Evolutionary conservation across 75 land plant species (phyloP).

Genomic region (Cryptomeria japonica): DNA sequence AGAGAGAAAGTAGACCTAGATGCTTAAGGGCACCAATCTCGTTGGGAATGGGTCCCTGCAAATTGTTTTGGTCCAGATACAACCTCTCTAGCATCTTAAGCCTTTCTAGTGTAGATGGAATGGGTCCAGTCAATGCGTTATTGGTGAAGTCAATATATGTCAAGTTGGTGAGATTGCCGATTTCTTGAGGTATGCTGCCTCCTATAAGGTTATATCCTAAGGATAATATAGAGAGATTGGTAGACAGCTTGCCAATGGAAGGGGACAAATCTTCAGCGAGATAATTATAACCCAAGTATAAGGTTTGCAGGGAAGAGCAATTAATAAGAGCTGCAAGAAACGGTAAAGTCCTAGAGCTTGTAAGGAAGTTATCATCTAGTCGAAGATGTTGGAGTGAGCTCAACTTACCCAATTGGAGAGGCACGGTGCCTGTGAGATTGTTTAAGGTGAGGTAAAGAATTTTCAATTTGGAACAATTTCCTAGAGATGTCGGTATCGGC

Average conservation of each 20-base stretch:
- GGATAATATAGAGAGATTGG: slow-evolving; percentile 1
- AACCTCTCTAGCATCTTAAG: slow-evolving; percentile 12
- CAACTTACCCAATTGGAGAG: slow-evolving; percentile 24
- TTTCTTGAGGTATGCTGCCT: slow-evolving; percentile 31
- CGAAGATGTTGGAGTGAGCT: slow-evolving; percentile 9
- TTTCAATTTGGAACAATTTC: slow-evolving; percentile 29
- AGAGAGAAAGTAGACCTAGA: slow-evolving; percentile 19
- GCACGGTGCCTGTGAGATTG: not conserved
- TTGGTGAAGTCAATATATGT: slow-evolving; percentile 20
- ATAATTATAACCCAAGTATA: slow-evolving; percentile 24
- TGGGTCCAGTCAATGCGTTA: slow-evolving; percentile 16
- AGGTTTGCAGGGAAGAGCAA: slow-evolving; percentile 17
- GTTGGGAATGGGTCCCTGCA: slow-evolving; percentile 45
- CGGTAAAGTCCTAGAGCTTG: slow-evolving; percentile 5
- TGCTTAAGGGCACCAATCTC: slow-evolving; percentile 19
- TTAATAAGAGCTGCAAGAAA: slow-evolving; percentile 24
- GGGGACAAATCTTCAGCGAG: slow-evolving; percentile 31
- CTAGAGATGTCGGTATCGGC: slow-evolving; percentile 31
- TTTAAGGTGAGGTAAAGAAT: not conserved
- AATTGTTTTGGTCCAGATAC: slow-evolving; percentile 11
- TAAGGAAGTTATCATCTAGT: slow-evolving; percentile 15
- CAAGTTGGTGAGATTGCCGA: slow-evolving; percentile 23
- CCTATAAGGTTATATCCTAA: slow-evolving; percentile 24
- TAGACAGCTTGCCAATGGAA: slow-evolving; percentile 28
- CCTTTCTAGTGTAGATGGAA: slow-evolving; percentile 17